These are phyloP conservation scores for Verticillium longisporum DNA, from an alignment of 2,329 filamentous ascomycete species.

Conservation along the genomic window DNA sequence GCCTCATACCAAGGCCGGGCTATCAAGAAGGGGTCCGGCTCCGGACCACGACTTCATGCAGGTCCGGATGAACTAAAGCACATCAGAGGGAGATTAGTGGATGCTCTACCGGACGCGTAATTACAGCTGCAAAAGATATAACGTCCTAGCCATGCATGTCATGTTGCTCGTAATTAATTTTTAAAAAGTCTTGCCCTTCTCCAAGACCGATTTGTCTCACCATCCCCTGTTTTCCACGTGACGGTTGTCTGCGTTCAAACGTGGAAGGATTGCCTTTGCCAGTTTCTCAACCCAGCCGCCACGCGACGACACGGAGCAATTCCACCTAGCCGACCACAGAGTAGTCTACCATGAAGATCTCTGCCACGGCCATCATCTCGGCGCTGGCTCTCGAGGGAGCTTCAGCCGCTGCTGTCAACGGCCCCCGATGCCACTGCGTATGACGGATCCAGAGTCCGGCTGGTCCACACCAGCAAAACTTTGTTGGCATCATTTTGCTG, in stretches of 20 bases:
- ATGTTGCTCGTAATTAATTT: not conserved
- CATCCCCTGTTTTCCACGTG: not conserved
- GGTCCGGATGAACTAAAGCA: not conserved
- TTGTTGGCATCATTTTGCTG: not conserved
- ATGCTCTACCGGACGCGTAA: not conserved
- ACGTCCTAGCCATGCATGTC: not conserved
- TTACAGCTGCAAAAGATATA: not conserved
- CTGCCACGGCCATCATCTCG: conserved; percentile 1
- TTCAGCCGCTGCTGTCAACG: not conserved
- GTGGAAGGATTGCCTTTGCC: not conserved
- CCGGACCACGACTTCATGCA: not conserved
- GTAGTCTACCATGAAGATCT: conserved; percentile 2
- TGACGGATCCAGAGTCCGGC: not conserved
- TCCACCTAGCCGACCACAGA: not conserved
- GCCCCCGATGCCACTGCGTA: conserved; percentile 3
- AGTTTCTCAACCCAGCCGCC: not conserved
- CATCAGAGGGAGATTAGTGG: not conserved
- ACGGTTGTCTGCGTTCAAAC: not conserved
- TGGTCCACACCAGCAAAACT: not conserved
- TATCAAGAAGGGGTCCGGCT: not conserved
- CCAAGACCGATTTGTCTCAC: not conserved
- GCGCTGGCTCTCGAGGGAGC: not conserved
- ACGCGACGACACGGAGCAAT: not conserved
- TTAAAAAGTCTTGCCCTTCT: not conserved
- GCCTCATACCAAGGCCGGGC: not conserved